Base-by-base conservation (phyloP, 176 grass and related monocot species). In the Avena atlantica region DNA sequence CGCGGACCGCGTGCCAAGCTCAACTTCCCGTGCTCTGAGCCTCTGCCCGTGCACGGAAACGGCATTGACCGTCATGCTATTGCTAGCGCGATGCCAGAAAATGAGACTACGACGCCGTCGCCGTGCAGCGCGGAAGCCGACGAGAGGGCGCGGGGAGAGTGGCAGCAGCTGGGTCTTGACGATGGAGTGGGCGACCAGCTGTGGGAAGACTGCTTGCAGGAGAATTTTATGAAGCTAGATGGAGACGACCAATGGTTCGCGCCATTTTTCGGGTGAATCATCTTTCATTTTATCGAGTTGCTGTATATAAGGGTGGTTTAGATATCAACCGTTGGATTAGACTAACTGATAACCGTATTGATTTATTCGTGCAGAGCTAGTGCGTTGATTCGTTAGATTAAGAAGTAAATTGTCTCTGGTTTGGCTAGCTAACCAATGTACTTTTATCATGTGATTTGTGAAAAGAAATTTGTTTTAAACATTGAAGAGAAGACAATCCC, bases 1-100 rank as follows among this genome's bases (percentile, higher is more conserved):
- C 95, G 93, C n/a, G 95, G 95, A 0, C 6, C 93, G 12, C 91
- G 95, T 0, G 91, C 95, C 2, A 95, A 63, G 87, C 89, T 93
- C 77, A 98, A 98, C 21, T 98, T 98, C 71, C 88, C 96, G 24
- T 60, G 71, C 74, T 85, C 85, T 0, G 83, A 90, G 27, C 75
- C 60, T n/a, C 44, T 55, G 85, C 69, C 29, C 55, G 27, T 48
- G 17, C 57, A 69, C 31, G 55, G 62, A 4, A 58, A 67, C 24
- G 78, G 24, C 31, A 58, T 74, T 19, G 37, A 23, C 25, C 20
- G 13, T 11, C 13, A 36, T 1, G 15, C 2, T 31, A 42, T 5
- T 42, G 6, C 37, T 13, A 8, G 37, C n/a, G 36, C 56, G 8
- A 45, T 44, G 48, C 55, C 78, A 37, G 10, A 59, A 20, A 20